Conservation (phyloP, 768 basidiomycete species). For the Suillus alpinus region DNA sequence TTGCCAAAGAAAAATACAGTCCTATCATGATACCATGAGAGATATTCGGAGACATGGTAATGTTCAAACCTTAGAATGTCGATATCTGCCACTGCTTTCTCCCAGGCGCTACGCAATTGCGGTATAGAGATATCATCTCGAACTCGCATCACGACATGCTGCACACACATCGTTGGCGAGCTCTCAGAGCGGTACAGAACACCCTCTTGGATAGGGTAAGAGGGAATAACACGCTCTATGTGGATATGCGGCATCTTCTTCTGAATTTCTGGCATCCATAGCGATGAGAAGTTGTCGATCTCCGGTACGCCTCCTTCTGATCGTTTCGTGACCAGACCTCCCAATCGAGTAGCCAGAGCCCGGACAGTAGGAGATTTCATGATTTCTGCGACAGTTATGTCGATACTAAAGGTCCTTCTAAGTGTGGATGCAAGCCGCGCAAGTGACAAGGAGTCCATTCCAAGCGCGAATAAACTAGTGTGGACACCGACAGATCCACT, state of each 20-base stretch:
- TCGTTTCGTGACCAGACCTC: conserved; percentile 1
- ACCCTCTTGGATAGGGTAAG: conserved; percentile 48
- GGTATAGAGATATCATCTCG: conserved; percentile 17
- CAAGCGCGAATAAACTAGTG: conserved; percentile 32
- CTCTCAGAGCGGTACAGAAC: conserved; percentile 41
- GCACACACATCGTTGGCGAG: conserved; percentile 40
- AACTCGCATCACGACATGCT: conserved; percentile 38
- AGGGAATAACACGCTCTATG: conserved; percentile 32
- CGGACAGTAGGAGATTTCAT: conserved; percentile 25
- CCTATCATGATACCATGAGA: conserved; percentile 9
- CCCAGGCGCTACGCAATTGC: conserved; percentile 34
- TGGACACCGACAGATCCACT: conserved; percentile 10
- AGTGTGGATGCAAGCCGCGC: conserved; percentile 22
- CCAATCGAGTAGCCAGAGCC: conserved; percentile 18
- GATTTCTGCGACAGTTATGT: conserved; percentile 27
- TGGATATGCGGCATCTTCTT: conserved; percentile 4
- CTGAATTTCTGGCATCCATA: conserved; percentile 14
- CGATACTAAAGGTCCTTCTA: conserved; percentile 13
- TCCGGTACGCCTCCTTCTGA: neutral
- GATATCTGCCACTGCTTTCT: conserved; percentile 20
- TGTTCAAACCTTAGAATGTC: conserved; percentile 27
- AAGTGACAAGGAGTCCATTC: conserved; percentile 31
- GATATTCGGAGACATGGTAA: neutral
- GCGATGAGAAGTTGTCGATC: conserved; percentile 16
- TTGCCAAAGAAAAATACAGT: conserved; percentile 32